Evolutionary conservation across 495 filamentous ascomycete genomes (phyloP).

Genomic region (Penicillium pancosmium): DNA sequence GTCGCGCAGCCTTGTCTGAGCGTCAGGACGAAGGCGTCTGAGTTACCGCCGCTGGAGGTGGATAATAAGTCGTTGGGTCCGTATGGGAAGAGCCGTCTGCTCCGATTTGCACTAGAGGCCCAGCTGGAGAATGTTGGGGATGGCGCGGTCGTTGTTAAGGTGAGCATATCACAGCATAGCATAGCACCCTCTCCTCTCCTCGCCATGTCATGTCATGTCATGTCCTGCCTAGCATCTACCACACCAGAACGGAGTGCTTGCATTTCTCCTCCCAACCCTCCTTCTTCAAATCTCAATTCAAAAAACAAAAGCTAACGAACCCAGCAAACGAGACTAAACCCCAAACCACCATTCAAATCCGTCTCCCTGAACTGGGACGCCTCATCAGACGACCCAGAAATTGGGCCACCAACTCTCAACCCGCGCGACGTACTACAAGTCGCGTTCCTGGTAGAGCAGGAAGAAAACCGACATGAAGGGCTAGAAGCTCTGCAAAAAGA

Average conservation of each 20-base stretch:
- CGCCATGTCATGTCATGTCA: too few relatives aligned
- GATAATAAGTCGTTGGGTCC: slow-evolving; percentile 49
- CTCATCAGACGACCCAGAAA: slow-evolving; percentile 25
- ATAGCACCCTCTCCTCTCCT: neutral
- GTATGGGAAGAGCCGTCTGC: slow-evolving; percentile 46
- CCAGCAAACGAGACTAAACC: slow-evolving; percentile 53
- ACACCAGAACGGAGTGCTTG: too few relatives aligned
- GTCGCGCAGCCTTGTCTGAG: slow-evolving; percentile 85
- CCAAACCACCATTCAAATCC: slow-evolving; percentile 59
- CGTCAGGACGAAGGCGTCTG: slow-evolving; percentile 83
- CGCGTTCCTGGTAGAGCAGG: slow-evolving; percentile 81
- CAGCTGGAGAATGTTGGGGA: slow-evolving; percentile 90
- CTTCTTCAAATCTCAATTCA: too few relatives aligned
- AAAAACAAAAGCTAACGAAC: neutral
- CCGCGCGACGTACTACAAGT: slow-evolving; percentile 90
- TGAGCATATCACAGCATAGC: slow-evolving; percentile 15
- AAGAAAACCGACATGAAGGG: slow-evolving; percentile 49
- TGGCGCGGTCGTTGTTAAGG: slow-evolving; percentile 47
- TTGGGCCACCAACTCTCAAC: slow-evolving; percentile 66
- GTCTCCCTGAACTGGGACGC: slow-evolving; percentile 62
- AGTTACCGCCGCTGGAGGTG: slow-evolving; percentile 50
- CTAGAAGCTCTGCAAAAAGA: slow-evolving; percentile 53
- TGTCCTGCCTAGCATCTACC: too few relatives aligned
- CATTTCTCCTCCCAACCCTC: too few relatives aligned
- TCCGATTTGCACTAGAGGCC: slow-evolving; percentile 75